These are phyloP conservation scores for Didymella arachidicola DNA, from an alignment of 2,329 filamentous ascomycete species.

Conservation along the genomic window DNA sequence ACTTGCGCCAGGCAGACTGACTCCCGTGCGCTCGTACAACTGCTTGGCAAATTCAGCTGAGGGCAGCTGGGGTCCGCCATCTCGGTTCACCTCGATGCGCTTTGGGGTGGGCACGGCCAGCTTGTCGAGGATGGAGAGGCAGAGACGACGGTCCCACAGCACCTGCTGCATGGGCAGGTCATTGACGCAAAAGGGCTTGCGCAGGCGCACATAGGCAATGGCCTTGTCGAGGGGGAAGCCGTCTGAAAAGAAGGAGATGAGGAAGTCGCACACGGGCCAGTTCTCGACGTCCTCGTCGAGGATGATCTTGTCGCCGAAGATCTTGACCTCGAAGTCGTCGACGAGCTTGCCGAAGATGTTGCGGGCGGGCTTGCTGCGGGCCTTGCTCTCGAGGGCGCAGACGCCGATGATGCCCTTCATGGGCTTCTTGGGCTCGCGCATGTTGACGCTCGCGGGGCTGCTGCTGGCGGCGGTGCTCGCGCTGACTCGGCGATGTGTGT, in stretches of 20 bases:
- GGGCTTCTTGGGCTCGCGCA: slow-evolving; percentile 59
- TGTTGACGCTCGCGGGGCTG: slow-evolving; percentile 72
- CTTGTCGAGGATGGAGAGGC: slow-evolving; percentile 84
- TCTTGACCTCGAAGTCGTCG: slow-evolving; percentile 93
- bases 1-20: slow-evolving; percentile 74
- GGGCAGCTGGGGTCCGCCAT: slow-evolving; percentile 83
- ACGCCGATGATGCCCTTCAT: slow-evolving; percentile 79
- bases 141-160: slow-evolving; percentile 92
- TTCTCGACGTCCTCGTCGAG: slow-evolving; percentile 96
- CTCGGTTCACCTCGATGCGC: slow-evolving; percentile 88
- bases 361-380: slow-evolving; percentile 92
- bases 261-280: slow-evolving; percentile 94
- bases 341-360: slow-evolving; percentile 95
- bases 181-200: slow-evolving; percentile 97
- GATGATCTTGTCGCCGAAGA: slow-evolving; percentile 99
- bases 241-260: slow-evolving; percentile 98
- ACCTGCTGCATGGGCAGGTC: slow-evolving; percentile 97
- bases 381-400: slow-evolving; percentile 94
- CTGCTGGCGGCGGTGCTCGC: slow-evolving; percentile 83
- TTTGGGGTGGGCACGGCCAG: slow-evolving; percentile 89
- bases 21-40: slow-evolving; percentile 79
- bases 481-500: slow-evolving; percentile 78
- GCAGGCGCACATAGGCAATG: slow-evolving; percentile 89
- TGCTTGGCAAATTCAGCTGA: slow-evolving; percentile 82
- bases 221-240: slow-evolving; percentile 97